A percentile compares a stretch with the other conserved stretches of the same genome.
These are phyloP conservation scores for Colletotrichum tanaceti DNA, from an alignment of 2,329 filamentous ascomycete genomes.

Conservation along the genomic window DNA sequence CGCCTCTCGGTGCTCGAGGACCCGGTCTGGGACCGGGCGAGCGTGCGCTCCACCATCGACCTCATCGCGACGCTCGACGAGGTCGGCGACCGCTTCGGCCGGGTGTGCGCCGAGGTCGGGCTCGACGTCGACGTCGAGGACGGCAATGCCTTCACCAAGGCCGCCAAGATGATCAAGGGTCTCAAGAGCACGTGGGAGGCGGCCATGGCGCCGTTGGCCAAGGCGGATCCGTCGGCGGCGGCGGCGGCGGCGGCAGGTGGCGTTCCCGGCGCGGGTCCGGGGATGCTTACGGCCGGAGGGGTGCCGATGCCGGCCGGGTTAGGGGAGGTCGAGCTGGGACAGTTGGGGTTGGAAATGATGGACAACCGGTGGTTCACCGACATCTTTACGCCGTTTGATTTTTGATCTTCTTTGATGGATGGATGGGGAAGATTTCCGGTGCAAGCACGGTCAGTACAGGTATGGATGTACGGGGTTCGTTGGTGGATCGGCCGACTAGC, in stretches of 20 bases:
- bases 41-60: slow-evolving; percentile 49
- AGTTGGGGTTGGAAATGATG: slow-evolving; percentile 33
- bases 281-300: background rate
- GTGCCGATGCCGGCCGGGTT: background rate
- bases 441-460: background rate
- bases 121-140: slow-evolving; percentile 43
- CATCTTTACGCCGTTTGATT: slow-evolving; percentile 37
- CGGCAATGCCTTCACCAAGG: slow-evolving; percentile 49
- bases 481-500: background rate
- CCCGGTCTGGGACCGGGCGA: slow-evolving; percentile 53
- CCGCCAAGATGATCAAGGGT: slow-evolving; percentile 51
- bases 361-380: slow-evolving; percentile 38
- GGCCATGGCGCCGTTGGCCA: slow-evolving; percentile 42
- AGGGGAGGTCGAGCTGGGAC: slow-evolving; percentile 30
- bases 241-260: background rate
- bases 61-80: slow-evolving; percentile 48
- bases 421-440: background rate
- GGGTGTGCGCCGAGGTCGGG: slow-evolving; percentile 20
- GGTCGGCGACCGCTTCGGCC: slow-evolving; percentile 39
- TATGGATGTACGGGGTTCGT: background rate
- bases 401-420: background rate
- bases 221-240: too few relatives aligned
- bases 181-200: slow-evolving; percentile 53
- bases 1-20: slow-evolving; percentile 51
- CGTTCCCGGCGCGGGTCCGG: slow-evolving; percentile 1